phyloP scores from a whole-genome alignment of 2,329 filamentous ascomycete genomes.

The Pyricularia sp. region DNA sequence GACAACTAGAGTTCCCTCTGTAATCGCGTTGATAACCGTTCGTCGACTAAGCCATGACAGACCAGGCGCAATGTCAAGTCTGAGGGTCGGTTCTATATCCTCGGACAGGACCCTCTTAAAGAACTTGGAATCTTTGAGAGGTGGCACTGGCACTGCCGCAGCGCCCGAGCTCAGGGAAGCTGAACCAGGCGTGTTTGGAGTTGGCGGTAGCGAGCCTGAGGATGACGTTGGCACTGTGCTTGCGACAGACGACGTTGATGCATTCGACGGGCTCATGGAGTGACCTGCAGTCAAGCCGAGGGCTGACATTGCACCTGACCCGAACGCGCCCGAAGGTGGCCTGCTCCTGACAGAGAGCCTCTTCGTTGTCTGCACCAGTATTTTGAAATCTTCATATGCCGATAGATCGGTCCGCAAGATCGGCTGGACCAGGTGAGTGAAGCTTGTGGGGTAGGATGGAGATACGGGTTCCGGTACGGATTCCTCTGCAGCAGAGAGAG shows the following conservation, averaged over 20 bases:
- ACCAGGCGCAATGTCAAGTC: slow-evolving; percentile 78
- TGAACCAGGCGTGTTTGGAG: slow-evolving; percentile 44
- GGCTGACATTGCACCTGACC: slow-evolving; percentile 16
- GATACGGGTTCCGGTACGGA: slow-evolving; percentile 27
- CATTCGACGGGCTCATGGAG: slow-evolving; percentile 40
- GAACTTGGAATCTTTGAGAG: slow-evolving; percentile 81
- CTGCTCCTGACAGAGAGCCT: slow-evolving; percentile 44
- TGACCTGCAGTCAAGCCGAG: slow-evolving; percentile 32
- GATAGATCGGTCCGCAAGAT: slow-evolving; percentile 70
- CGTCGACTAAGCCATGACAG: slow-evolving; percentile 88
- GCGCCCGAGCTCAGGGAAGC: slow-evolving; percentile 27
- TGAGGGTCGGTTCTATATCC: slow-evolving; percentile 87
- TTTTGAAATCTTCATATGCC: slow-evolving; percentile 74
- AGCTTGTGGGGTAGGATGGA: slow-evolving; percentile 52
- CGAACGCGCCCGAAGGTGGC: slow-evolving; percentile 57
- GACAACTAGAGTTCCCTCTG: slow-evolving; percentile 74
- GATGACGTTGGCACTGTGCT: slow-evolving; percentile 32
- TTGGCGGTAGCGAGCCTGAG: slow-evolving; percentile 40
- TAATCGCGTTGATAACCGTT: slow-evolving; percentile 69
- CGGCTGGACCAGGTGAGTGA: slow-evolving; percentile 71
- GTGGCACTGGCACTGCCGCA: slow-evolving; percentile 30
- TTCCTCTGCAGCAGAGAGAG: slow-evolving; percentile 21
- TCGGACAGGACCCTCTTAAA: slow-evolving; percentile 83
- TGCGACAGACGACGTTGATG: slow-evolving; percentile 45
- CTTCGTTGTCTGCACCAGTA: slow-evolving; percentile 57